Percentiles rank a stretch among this genome's conserved stretches.
Evolutionary conservation across 345 rosid genomes (phyloP).

Genomic region (Kandelia obovata): DNA sequence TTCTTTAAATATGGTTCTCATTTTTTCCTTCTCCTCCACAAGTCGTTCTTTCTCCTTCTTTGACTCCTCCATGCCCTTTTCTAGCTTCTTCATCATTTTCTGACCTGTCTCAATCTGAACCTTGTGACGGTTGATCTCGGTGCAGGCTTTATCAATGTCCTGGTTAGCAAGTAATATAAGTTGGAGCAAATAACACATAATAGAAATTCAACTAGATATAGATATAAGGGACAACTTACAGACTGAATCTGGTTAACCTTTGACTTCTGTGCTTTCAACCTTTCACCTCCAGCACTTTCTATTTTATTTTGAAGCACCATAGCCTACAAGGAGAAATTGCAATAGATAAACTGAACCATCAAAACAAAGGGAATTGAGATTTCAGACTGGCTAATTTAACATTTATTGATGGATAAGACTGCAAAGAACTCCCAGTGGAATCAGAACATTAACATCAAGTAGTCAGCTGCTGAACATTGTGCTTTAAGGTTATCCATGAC

Average conservation of each 20-base stretch:
- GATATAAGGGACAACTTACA: constrained; percentile 47
- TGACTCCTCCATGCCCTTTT: constrained; percentile 79
- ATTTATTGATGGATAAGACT: constrained; percentile 1
- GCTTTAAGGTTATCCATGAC: too few relatives aligned
- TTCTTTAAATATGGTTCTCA: constrained; percentile 54
- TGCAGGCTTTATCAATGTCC: constrained; percentile 82
- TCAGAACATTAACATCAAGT: constrained; percentile 9
- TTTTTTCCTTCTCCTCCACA: constrained; percentile 63
- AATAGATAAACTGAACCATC: neutral
- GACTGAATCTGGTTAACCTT: constrained; percentile 81
- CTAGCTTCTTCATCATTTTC: constrained; percentile 81
- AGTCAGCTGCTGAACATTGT: neutral
- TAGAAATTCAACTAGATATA: constrained; percentile 13
- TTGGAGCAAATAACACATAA: constrained; percentile 20
- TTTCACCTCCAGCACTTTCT: constrained; percentile 91
- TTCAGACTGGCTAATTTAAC: neutral
- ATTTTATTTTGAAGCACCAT: constrained; percentile 71
- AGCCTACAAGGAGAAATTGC: constrained; percentile 45
- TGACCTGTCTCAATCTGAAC: constrained; percentile 84
- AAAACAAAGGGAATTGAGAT: neutral
- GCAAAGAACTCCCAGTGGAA: neutral
- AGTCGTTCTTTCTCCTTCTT: constrained; percentile 72
- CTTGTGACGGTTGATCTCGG: constrained; percentile 85
- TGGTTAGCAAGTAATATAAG: constrained; percentile 24
- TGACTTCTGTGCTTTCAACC: constrained; percentile 66